Base-by-base conservation (phyloP, 1,284 basidiomycete genomes). In the Tilletia setariae region DNA sequence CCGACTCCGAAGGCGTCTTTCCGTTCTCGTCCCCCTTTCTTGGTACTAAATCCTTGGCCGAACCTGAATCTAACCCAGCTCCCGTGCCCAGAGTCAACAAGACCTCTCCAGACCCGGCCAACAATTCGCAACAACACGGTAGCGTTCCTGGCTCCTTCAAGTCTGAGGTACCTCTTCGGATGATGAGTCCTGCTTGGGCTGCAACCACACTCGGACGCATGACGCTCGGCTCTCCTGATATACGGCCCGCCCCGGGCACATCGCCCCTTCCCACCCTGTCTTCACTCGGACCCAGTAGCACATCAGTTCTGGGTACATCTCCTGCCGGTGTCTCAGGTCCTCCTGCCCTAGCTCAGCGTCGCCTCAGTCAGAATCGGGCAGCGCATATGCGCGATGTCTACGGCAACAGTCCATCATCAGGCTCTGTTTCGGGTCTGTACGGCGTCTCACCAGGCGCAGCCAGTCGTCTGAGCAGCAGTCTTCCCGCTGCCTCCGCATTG, bases 11-110 rank as follows among this genome's bases (percentile, higher is more conserved):
- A 47, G 78, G 77, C 65, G 75, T 79, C 11, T 79, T 79, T 56
- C 67, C 74, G 28, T 79, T 79, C 59, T 77, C 75, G 1, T 77
- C 75, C 61, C 78, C 78, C 25, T 78, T 70, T 72, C 76, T 79
- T 25, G 75, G 76, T 2, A 72, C 77, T 44, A 74, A 76, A 63
- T 46, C 70, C 46, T 65, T 78, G 32, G 71, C 70, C 35, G 35
- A 40, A 4, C 35, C 35, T 40, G 35, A 40, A 23, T 71, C 76
- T 28, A 74, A 76, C 46, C 63, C 66, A 25, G 67, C 72, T 1
- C 68, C 70, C 1, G 72, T 72, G 0, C 69, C 73, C 15, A 71
- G 74, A 49, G 68, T 70, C 16, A 70, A 71, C 28, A 71, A 73
- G 56, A 70, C 68, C 15, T 68, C 73, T 15, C 70, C 68, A 0